Base-by-base conservation (phyloP, 2,329 filamentous ascomycete genomes). In the Zelopaecilomyces penicillatus region DNA sequence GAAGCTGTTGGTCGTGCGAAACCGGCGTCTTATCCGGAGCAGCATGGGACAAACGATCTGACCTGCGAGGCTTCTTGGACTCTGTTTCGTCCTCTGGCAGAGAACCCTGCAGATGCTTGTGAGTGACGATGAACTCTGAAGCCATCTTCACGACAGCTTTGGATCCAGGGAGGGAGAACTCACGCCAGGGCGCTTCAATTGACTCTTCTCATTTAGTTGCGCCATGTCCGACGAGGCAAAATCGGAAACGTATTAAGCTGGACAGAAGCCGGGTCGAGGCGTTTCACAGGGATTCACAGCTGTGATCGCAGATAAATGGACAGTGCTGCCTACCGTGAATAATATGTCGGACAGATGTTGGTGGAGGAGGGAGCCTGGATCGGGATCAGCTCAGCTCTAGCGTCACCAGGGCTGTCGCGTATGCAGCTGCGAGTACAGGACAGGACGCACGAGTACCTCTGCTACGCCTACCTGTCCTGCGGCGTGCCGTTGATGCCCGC, bases 41-140 rank as follows among this genome's bases (percentile, higher is more conserved):
- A 45, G 70, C 70, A 53, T 80, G 77, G 31, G 77, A 80, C 48
- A 88, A 69, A 50, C 87, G 82, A 53, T 86, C 74, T 37, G 87
- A 89, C 46, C 87, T 81, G 51, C 91, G 83, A 48, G 85, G 82
- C 65, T 95, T 95, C 75, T 96, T 96, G 51, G 75, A 69, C 50
- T 89, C 83, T 51, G 75, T 72, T 50, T 74, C 69, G 54, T 78
- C 73, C 44, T 83, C 78, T 54, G 78, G 81, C 42, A 76, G 71
- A 36, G 83, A 87, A 54, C 72, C 76, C 85, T 90, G 49, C 46
- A 19, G 48, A 36, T 48, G 32, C 29, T 45, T 39, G 54, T 63
- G 41, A 63, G 59, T 47, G 48, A 47, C 44, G 41, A 37, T 46
- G 40, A 30, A 47, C 52, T 45, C 52, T 37, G 37, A 35, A 28